Evolutionary conservation across 805 yeast genomes (phyloP).

Genomic region (Candida bentonensis): DNA sequence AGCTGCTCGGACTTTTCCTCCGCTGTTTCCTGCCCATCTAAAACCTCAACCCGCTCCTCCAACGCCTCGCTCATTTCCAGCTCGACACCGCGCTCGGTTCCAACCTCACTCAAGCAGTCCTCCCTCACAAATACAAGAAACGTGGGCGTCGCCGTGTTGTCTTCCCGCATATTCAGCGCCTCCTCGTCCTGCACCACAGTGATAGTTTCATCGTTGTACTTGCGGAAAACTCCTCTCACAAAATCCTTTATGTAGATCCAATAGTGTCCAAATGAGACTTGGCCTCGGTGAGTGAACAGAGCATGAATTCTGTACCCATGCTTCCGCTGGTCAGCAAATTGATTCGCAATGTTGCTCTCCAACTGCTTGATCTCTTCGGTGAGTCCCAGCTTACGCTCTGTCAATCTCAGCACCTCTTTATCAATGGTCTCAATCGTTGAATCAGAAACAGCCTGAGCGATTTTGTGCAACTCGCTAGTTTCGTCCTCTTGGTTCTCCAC

Average conservation of each 20-base stretch:
- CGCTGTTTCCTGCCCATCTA: too few species aligned
- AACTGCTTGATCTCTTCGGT: conserved; percentile 31
- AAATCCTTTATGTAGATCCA: conserved; percentile 88
- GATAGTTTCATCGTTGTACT: conserved; percentile 93
- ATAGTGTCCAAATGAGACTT: conserved; percentile 92
- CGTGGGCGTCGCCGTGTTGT: conserved; percentile 87
- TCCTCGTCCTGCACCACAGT: conserved; percentile 55
- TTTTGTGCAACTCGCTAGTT: conserved; percentile 16
- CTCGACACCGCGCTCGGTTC: background rate
- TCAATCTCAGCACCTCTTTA: conserved; percentile 17
- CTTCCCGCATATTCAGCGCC: conserved; percentile 22
- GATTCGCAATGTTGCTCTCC: conserved; percentile 35
- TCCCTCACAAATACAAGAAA: conserved; percentile 73
- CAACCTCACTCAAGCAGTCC: conserved; percentile 35
- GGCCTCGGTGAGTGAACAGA: conserved; percentile 88
- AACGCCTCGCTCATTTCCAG: too few species aligned
- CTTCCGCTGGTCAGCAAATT: conserved; percentile 45
- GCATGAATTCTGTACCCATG: conserved; percentile 80
- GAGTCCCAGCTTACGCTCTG: conserved; percentile 25
- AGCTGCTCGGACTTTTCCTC: too few species aligned
- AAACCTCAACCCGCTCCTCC: too few species aligned
- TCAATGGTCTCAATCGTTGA: conserved; percentile 35
- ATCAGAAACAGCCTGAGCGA: conserved; percentile 23
- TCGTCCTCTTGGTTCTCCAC: conserved; percentile 2
- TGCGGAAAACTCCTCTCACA: conserved; percentile 53